Conservation (phyloP, 495 filamentous ascomycete species). For the Penicillium chermesinum region DNA sequence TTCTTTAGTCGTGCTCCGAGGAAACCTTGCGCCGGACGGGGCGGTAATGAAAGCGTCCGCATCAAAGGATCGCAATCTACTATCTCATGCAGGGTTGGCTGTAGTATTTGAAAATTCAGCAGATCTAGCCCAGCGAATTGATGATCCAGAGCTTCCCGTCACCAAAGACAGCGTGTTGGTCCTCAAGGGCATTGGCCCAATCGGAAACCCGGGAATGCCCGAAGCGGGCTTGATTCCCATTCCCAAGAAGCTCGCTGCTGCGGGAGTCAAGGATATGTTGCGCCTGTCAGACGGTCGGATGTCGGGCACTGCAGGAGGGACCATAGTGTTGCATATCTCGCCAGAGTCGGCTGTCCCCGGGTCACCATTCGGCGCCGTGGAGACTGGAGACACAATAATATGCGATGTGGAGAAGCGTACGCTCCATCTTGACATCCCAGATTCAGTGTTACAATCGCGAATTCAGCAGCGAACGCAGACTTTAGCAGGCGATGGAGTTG, state of each 20-base stretch:
- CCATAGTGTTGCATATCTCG: conserved; percentile 60
- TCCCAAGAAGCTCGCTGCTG: conserved; percentile 53
- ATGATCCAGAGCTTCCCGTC: conserved; percentile 50
- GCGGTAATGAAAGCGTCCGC: conserved; percentile 62
- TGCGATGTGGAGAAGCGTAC: conserved; percentile 46
- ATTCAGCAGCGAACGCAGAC: conserved; percentile 29
- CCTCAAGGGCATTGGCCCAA: conserved; percentile 56
- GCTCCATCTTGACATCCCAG: conserved; percentile 44
- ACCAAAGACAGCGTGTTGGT: conserved; percentile 51
- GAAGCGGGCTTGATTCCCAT: conserved; percentile 63
- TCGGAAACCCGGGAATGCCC: conserved; percentile 65
- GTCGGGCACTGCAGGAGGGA: conserved; percentile 65
- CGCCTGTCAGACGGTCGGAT: conserved; percentile 62
- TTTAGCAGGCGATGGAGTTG: conserved; percentile 16
- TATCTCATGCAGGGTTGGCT: conserved; percentile 49
- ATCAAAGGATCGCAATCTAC: conserved; percentile 47
- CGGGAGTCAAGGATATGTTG: conserved; percentile 62
- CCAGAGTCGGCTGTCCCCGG: conserved; percentile 55
- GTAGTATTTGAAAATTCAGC: conserved; percentile 55
- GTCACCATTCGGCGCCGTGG: conserved; percentile 55
- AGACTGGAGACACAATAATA: conserved; percentile 53
- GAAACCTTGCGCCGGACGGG: conserved; percentile 54
- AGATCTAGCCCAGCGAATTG: conserved; percentile 55
- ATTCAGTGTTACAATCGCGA: conserved; percentile 41
- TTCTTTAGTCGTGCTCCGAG: conserved; percentile 48